These are phyloP conservation scores for Neopestalotiopsis clavispora DNA, from an alignment of 2,329 filamentous ascomycete genomes.

Conservation along the genomic window DNA sequence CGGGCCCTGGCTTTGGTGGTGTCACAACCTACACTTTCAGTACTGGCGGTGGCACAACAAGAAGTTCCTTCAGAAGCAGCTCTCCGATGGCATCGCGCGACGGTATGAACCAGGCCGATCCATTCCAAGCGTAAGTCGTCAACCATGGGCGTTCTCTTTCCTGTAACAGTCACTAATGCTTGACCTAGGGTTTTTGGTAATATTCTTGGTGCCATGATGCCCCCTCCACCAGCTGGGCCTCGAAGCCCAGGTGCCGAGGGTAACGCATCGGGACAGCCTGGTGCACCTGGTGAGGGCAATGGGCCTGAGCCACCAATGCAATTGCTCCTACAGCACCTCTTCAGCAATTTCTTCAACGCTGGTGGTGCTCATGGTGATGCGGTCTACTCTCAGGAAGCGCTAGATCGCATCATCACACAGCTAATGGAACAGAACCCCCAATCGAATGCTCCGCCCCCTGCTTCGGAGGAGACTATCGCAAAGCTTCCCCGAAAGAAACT, in stretches of 20 bases:
- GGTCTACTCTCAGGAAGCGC: conserved; percentile 87
- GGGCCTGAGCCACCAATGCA: conserved; percentile 33
- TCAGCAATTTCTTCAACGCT: conserved; percentile 57
- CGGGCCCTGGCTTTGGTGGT: conserved; percentile 39
- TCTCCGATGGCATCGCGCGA: conserved; percentile 8
- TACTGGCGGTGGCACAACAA: conserved; percentile 41
- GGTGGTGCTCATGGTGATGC: conserved; percentile 72
- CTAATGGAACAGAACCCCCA: conserved; percentile 84
- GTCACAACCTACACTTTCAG: conserved; percentile 54
- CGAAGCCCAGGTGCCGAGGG: conserved; percentile 22
- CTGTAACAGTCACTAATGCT: conserved; percentile 36
- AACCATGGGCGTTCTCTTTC: conserved; percentile 18
- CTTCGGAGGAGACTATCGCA: conserved; percentile 74
- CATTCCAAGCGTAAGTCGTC: conserved; percentile 54
- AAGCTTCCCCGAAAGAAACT: conserved; percentile 74
- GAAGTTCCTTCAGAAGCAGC: conserved; percentile 13
- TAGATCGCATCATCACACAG: conserved; percentile 86
- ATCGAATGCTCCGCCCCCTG: conserved; percentile 82
- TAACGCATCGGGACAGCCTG: conserved; percentile 19
- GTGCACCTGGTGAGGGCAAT: conserved; percentile 26
- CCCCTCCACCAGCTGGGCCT: conserved; percentile 36
- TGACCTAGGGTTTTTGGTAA: conserved; percentile 50
- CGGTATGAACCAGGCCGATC: conserved; percentile 30
- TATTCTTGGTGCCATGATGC: conserved; percentile 45
- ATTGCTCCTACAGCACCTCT: conserved; percentile 54